These are phyloP conservation scores for Pseudohalonectria lignicola DNA, from an alignment of 2,329 filamentous ascomycete genomes.

Conservation along the genomic window DNA sequence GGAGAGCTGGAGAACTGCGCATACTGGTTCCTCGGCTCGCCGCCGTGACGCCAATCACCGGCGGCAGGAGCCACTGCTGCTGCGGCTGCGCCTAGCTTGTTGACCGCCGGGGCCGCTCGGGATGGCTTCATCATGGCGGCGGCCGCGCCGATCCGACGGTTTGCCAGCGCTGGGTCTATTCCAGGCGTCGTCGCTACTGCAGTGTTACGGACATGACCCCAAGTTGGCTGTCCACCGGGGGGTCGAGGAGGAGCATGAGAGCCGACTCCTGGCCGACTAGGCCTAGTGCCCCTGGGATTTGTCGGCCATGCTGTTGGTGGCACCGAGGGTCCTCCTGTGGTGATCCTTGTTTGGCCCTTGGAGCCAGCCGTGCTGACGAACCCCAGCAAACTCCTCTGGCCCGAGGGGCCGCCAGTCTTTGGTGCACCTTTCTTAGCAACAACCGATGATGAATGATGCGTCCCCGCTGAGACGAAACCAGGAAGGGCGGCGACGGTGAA, in stretches of 20 bases:
- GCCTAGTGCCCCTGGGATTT: too few relatives aligned
- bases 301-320: slow-evolving; percentile 2
- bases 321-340: slow-evolving; percentile 2
- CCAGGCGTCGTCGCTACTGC: slow-evolving; percentile 8
- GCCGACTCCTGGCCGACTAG: too few relatives aligned
- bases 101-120: slow-evolving; percentile 18
- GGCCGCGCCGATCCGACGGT: slow-evolving; percentile 31
- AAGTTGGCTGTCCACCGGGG: slow-evolving; percentile 1
- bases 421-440: too few relatives aligned
- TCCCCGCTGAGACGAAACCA: slow-evolving; percentile 52
- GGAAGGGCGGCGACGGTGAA: slow-evolving; percentile 49
- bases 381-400: too few relatives aligned
- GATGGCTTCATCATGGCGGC: slow-evolving; percentile 17
- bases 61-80: too few relatives aligned
- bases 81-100: too few relatives aligned
- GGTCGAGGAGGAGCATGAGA: too few relatives aligned
- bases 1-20: slow-evolving; percentile 49
- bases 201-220: too few relatives aligned
- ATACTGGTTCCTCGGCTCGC: slow-evolving; percentile 32
- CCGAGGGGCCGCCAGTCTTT: too few relatives aligned
- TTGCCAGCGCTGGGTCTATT: slow-evolving; percentile 19
- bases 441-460: slow-evolving; percentile 39
- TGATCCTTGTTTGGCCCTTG: slow-evolving; percentile 6
- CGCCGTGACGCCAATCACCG: slow-evolving; percentile 10
- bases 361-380: slow-evolving; percentile 20